Conservation (phyloP, 305 asterid species). For the Caryopteris hybrid region DNA sequence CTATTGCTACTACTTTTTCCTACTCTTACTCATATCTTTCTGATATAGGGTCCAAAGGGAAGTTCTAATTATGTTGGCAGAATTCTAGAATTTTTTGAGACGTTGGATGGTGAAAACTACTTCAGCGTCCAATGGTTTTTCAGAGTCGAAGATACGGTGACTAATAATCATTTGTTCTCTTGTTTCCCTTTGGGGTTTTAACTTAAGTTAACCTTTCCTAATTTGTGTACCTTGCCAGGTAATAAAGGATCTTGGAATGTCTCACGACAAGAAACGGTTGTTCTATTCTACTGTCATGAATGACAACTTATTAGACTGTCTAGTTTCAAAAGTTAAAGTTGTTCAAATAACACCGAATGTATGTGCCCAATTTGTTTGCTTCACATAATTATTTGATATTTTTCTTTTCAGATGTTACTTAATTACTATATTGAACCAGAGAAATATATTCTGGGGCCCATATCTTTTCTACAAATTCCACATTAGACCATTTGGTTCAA, state of each 20-base stretch:
- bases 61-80: constrained; percentile 59
- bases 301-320: constrained; percentile 46
- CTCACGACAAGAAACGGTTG: constrained; percentile 47
- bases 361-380: constrained; percentile 20
- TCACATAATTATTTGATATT: not conserved
- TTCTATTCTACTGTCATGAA: constrained; percentile 48
- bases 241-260: constrained; percentile 35
- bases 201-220: not conserved
- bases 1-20: constrained; percentile 12
- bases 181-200: constrained; percentile 2
- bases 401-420: constrained; percentile 1
- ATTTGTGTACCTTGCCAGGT: constrained; percentile 29
- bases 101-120: constrained; percentile 63
- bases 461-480: not conserved
- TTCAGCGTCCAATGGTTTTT: constrained; percentile 84
- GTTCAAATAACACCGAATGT: constrained; percentile 39
- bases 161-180: constrained; percentile 4
- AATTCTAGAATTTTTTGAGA: constrained; percentile 73
- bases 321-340: constrained; percentile 48
- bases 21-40: constrained; percentile 10
- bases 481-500: not conserved
- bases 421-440: not conserved
- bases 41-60: constrained; percentile 48
- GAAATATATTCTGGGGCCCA: not conserved
- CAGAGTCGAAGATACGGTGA: constrained; percentile 79